phyloP scores from a whole-genome alignment of 2,329 filamentous ascomycete species.

The Delphinella strobiligena region DNA sequence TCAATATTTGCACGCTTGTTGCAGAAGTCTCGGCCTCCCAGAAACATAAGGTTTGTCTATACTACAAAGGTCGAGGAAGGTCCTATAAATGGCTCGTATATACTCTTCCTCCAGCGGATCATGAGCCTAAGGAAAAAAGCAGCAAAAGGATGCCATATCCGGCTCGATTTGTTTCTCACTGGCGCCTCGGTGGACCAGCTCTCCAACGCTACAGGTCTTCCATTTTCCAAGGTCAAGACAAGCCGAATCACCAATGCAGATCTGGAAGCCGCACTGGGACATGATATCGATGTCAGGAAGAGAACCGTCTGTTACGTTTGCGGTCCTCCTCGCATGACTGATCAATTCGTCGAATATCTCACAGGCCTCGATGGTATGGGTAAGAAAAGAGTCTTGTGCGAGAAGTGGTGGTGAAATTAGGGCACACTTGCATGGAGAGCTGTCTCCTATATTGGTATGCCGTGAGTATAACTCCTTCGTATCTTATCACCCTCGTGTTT shows the following conservation, averaged over 20 bases:
- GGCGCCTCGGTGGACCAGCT: slow-evolving; percentile 13
- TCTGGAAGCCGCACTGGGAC: slow-evolving; percentile 27
- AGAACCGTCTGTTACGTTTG: slow-evolving; percentile 35
- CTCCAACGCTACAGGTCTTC: slow-evolving; percentile 2
- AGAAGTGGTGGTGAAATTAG: slow-evolving; percentile 40
- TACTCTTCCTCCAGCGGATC: slow-evolving; percentile 38
- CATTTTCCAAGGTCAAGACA: slow-evolving; percentile 1
- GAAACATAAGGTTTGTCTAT: slow-evolving; percentile 51
- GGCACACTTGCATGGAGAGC: too few species aligned
- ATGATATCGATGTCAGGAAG: slow-evolving; percentile 20
- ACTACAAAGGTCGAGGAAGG: slow-evolving; percentile 34
- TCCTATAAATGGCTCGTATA: slow-evolving; percentile 19
- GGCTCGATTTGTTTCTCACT: slow-evolving; percentile 20
- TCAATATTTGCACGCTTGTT: slow-evolving; percentile 56
- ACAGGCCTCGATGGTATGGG: slow-evolving; percentile 25
- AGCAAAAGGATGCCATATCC: slow-evolving; percentile 14
- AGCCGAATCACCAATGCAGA: slow-evolving; percentile 21
- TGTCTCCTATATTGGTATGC: too few species aligned
- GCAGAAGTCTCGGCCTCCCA: slow-evolving; percentile 14
- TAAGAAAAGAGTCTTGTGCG: slow-evolving; percentile 30
- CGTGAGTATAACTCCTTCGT: too few species aligned
- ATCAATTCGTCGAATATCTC: slow-evolving; percentile 31
- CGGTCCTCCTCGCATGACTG: slow-evolving; percentile 37
- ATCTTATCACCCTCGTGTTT: too few species aligned
- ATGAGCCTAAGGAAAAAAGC: slow-evolving; percentile 18